These are phyloP conservation scores for Pseudonitzschia multistriata DNA, from an alignment of 108 stramenopile genomes.

Conservation along the genomic window DNA sequence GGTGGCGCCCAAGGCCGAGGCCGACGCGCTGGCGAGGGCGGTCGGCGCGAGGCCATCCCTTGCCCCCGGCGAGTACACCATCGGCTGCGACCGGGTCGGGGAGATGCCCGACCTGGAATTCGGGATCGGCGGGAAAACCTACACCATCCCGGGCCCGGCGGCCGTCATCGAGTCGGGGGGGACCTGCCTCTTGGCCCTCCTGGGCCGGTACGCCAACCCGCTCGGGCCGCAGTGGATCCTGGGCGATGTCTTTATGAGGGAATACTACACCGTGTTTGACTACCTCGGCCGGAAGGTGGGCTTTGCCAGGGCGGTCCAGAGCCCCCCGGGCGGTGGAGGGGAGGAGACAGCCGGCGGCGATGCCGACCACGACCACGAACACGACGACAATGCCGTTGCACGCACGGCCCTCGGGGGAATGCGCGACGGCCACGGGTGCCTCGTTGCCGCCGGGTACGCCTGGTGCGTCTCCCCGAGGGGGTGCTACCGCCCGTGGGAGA, in stretches of 20 bases:
- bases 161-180: constrained; percentile 84
- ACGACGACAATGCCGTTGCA: not conserved
- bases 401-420: not conserved
- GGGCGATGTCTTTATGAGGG: constrained; percentile 98
- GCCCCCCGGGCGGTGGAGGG: not conserved
- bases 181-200: constrained; percentile 91
- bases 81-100: constrained; percentile 75
- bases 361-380: not conserved
- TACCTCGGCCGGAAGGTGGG: constrained; percentile 81
- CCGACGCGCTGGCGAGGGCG: constrained; percentile 58
- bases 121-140: constrained; percentile 73
- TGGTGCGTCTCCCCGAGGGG: not conserved
- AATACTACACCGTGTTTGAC: constrained; percentile 99
- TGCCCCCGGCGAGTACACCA: constrained; percentile 89
- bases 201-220: constrained; percentile 86
- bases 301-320: constrained; percentile 56
- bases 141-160: constrained; percentile 73
- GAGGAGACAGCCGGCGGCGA: too few relatives aligned
- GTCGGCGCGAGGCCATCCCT: constrained; percentile 83
- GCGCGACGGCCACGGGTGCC: not conserved
- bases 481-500: constrained; percentile 2
- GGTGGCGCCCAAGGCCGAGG: constrained; percentile 74
- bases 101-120: constrained; percentile 77
- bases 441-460: not conserved
- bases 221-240: constrained; percentile 92